Percentiles rank a stretch among this genome's conserved stretches.
Conservation (phyloP, 2,329 filamentous ascomycete species). For the Zalaria sp. region DNA sequence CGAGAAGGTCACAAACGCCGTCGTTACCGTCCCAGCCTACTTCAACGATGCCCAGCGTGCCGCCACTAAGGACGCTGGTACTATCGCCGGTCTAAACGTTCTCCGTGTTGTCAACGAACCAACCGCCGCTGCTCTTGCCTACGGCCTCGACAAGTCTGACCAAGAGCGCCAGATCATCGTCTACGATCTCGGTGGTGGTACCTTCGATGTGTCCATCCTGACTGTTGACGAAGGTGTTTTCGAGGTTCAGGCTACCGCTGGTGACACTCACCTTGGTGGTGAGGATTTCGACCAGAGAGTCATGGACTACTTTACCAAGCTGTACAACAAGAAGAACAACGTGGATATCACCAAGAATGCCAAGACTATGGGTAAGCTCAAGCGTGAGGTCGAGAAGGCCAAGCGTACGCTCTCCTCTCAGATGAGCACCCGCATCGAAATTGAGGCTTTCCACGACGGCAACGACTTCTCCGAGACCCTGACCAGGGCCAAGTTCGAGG, state of each 20-base stretch:
- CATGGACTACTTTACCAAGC: conserved; percentile 92
- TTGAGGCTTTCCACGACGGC: conserved; percentile 92
- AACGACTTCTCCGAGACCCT: conserved; percentile 97
- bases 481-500: conserved; percentile 97
- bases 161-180: conserved; percentile 81
- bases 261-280: conserved; percentile 95
- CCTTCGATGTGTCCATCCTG: conserved; percentile 85
- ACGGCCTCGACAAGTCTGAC: conserved; percentile 77
- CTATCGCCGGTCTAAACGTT: conserved; percentile 84
- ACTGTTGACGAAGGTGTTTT: conserved; percentile 63
- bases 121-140: conserved; percentile 87
- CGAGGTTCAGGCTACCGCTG: conserved; percentile 84
- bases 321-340: conserved; percentile 95
- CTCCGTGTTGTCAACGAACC: conserved; percentile 95
- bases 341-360: conserved; percentile 88
- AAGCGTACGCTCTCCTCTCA: conserved; percentile 68
- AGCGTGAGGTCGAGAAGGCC: conserved; percentile 98
- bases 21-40: conserved; percentile 92
- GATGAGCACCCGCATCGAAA: conserved; percentile 47
- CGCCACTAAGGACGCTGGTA: conserved; percentile 89
- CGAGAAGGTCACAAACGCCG: conserved; percentile 73
- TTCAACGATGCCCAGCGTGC: conserved; percentile 98
- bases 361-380: conserved; percentile 98
- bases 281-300: conserved; percentile 98
- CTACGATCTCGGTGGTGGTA: conserved; percentile 89